Evolutionary conservation across 805 yeast species (phyloP).

Genomic region (Monosporozyma yasuniensis): DNA sequence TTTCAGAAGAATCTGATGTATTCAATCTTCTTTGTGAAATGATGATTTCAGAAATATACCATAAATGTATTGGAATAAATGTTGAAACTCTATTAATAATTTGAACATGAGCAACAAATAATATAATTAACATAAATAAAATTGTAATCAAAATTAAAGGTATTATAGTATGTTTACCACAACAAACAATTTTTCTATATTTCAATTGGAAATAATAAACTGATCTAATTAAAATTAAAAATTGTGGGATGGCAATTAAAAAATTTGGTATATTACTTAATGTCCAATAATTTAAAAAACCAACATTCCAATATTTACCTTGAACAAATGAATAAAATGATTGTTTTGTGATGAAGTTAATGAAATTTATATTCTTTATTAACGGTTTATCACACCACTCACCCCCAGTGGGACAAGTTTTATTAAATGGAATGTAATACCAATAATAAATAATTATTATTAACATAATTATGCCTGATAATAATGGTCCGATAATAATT

Average conservation of each 20-base stretch:
- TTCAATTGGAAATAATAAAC: constrained; percentile 31
- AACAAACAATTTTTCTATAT: constrained; percentile 31
- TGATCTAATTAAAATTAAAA: constrained; percentile 38
- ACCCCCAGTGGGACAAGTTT: constrained; percentile 62
- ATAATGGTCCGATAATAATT: constrained; percentile 26
- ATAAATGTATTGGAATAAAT: constrained; percentile 64
- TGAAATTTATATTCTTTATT: background rate
- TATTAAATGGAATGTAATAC: constrained; percentile 44
- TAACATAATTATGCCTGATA: constrained; percentile 52
- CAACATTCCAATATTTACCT: constrained; percentile 72
- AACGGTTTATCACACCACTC: constrained; percentile 57
- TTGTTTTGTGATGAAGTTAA: constrained; percentile 11
- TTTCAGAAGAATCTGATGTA: constrained; percentile 7
- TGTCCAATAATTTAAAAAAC: constrained; percentile 80
- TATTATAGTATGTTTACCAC: constrained; percentile 1
- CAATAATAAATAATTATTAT: constrained; percentile 34
- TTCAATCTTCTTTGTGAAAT: constrained; percentile 11
- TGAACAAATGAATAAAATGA: constrained; percentile 68
- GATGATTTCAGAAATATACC: constrained; percentile 50
- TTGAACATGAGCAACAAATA: constrained; percentile 73
- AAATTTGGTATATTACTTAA: constrained; percentile 75
- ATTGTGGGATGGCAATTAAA: constrained; percentile 60
- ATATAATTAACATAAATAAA: constrained; percentile 40
- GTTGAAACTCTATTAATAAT: constrained; percentile 72
- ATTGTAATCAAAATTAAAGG: constrained; percentile 38